Evolutionary conservation across 208 protist genomes (phyloP).

Genomic region (Trypanosoma cruzi): DNA sequence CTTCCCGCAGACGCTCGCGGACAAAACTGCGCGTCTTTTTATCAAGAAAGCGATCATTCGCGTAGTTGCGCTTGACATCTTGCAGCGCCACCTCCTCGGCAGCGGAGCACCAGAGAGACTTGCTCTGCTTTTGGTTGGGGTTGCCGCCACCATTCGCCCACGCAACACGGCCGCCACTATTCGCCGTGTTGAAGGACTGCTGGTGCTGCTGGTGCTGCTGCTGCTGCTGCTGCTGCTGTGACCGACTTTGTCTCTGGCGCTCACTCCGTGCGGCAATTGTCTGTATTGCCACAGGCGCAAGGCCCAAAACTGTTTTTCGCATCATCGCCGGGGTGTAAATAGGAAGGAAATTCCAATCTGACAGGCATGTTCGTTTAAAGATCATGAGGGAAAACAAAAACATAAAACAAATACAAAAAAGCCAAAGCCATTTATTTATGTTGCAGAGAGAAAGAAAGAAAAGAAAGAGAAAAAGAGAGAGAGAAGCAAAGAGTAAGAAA

Average conservation of each 20-base stretch:
- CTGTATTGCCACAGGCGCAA: constrained; percentile 3
- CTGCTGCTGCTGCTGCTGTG: neutral
- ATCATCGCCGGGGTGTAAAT: neutral
- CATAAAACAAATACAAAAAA: neutral
- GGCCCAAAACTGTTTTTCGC: constrained; percentile 2
- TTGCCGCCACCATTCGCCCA: neutral
- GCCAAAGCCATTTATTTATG: neutral
- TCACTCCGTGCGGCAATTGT: constrained; percentile 12
- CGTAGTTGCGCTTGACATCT: constrained; percentile 55
- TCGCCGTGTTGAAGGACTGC: neutral
- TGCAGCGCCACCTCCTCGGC: constrained; percentile 35
- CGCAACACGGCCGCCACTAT: neutral
- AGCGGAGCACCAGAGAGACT: constrained; percentile 57
- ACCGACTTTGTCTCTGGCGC: neutral
- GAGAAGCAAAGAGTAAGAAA: constrained; percentile 7
- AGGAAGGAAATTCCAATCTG: neutral
- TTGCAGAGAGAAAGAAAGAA: neutral
- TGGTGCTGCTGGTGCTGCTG: neutral
- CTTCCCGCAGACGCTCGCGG: constrained; percentile 57
- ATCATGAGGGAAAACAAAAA: neutral
- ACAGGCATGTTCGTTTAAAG: neutral
- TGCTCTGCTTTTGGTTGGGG: neutral
- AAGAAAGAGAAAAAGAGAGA: constrained; percentile 4
- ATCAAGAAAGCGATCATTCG: constrained; percentile 50
- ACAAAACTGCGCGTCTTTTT: constrained; percentile 64